Evolutionary conservation across 1,284 basidiomycete species (phyloP), one percentile per base, ranked within the genome.

Genomic region (Gomphus sp.): DNA sequence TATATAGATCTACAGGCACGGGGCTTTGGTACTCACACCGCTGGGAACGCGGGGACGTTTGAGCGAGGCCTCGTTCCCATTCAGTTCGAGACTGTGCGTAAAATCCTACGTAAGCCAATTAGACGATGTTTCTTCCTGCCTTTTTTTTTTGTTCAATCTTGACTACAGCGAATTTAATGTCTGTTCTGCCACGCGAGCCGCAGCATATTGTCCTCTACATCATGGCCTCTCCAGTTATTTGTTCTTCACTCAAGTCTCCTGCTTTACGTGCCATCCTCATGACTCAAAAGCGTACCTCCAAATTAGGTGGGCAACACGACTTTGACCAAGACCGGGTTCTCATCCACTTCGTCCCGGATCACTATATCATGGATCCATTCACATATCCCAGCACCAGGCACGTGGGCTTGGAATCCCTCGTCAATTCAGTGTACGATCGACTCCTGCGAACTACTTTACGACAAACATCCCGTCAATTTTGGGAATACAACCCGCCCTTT

Each of bases 271-370:
- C 73, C 87, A 45, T 77, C 85, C 56, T 80, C 78, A 7, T 76
- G 81, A 7, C 71, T 84, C 62, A 58, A 51, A 82, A 81, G 65
- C 79, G 81, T 59, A 70, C 55, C 33, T 28, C 55, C 37, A 54
- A 49, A 55, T 44, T 56, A 39, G 37, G 25, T 16, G 53, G 44
- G 36, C 60, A 51, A 25, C 56, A 41, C 28, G 47, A 52, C 48
- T 60, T 61, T 36, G 58, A 63, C 34, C 60, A 62, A 31, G 61
- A 11, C 75, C 78, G 58, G 70, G 80, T 69, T 16, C 72, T 84
- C 28, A 79, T 87, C 55, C 87, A 91, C 62, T 80, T 91, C 57
- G 72, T 92, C 44, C 85, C 90, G 2, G 82, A 89, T 59, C 73
- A 80, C 12, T 70, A 80, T 44, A 72, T 87, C 18, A 70, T 73